phyloP scores from a whole-genome alignment of 495 filamentous ascomycete species.

The Aspergillus biplanus region DNA sequence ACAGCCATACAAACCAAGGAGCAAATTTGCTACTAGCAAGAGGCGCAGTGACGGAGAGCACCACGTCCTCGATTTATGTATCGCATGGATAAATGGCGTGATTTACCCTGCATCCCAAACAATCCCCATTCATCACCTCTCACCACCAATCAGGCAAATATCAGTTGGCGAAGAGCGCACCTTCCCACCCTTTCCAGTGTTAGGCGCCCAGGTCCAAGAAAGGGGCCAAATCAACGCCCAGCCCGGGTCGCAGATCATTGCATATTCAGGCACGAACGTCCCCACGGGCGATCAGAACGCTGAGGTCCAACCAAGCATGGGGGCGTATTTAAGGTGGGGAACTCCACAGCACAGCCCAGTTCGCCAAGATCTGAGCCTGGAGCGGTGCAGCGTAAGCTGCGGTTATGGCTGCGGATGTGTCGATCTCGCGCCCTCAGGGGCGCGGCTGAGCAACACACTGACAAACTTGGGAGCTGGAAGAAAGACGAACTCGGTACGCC shows the following conservation, averaged over 20 bases:
- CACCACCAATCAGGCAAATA: too few relatives aligned
- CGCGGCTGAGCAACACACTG: background rate
- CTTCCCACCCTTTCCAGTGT: background rate
- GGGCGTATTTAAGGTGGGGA: background rate
- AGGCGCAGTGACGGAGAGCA: too few relatives aligned
- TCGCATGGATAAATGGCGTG: too few relatives aligned
- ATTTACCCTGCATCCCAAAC: too few relatives aligned
- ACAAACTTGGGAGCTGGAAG: background rate
- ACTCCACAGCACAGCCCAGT: background rate
- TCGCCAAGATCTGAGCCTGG: background rate
- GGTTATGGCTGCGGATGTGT: background rate
- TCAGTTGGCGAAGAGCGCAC: background rate
- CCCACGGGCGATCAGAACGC: background rate
- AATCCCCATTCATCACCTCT: too few relatives aligned
- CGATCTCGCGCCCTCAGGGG: background rate
- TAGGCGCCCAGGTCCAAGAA: background rate
- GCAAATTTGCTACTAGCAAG: too few relatives aligned
- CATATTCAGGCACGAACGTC: background rate
- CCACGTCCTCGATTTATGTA: too few relatives aligned
- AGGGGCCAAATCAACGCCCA: background rate
- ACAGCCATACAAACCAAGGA: too few relatives aligned
- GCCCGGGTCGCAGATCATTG: background rate
- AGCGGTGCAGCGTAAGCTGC: background rate
- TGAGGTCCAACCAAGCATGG: background rate
- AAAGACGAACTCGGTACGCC: background rate